Conservation (phyloP, 805 yeast genomes). For the Wickerhamiella bombiphila region DNA sequence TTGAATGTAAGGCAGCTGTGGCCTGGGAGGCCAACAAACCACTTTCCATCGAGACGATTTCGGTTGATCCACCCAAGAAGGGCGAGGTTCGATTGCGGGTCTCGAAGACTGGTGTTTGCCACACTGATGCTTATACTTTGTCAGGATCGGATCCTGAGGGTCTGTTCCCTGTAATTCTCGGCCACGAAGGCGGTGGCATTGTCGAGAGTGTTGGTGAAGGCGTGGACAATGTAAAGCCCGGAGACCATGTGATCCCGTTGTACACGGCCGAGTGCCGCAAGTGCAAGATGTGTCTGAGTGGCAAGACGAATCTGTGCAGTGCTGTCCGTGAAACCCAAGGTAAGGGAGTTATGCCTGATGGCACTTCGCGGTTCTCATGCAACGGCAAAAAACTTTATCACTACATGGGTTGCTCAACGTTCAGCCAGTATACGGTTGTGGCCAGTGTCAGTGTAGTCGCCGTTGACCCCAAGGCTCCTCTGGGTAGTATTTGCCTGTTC, state of each 20-base stretch:
- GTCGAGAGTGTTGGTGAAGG: slow-evolving; percentile 94
- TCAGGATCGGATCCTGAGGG: slow-evolving; percentile 96
- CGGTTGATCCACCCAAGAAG: slow-evolving; percentile 87
- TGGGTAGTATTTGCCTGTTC: slow-evolving; percentile 76
- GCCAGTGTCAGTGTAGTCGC: slow-evolving; percentile 96
- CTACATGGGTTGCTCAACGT: slow-evolving; percentile 97
- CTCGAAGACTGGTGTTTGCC: slow-evolving; percentile 86
- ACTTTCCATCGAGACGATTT: slow-evolving; percentile 68
- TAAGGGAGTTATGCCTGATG: slow-evolving; percentile 97
- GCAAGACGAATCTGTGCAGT: slow-evolving; percentile 94
- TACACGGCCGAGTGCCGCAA: slow-evolving; percentile 95
- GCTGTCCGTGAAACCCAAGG: slow-evolving; percentile 96
- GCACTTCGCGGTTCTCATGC: slow-evolving; percentile 74
- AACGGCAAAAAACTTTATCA: slow-evolving; percentile 71
- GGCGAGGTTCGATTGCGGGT: slow-evolving; percentile 94
- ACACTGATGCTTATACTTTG: slow-evolving; percentile 93
- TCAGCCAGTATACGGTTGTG: slow-evolving; percentile 93
- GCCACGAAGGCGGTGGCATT: slow-evolving; percentile 97
- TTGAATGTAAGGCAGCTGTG: slow-evolving; percentile 88
- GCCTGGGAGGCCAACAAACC: slow-evolving; percentile 87
- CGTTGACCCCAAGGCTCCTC: slow-evolving; percentile 67
- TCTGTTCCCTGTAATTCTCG: slow-evolving; percentile 79
- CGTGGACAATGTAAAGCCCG: slow-evolving; percentile 76
- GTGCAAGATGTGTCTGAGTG: slow-evolving; percentile 88
- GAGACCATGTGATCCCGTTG: slow-evolving; percentile 85